Conservation (phyloP, 2,329 filamentous ascomycete genomes). For the Neopestalotiopsis sp. region DNA sequence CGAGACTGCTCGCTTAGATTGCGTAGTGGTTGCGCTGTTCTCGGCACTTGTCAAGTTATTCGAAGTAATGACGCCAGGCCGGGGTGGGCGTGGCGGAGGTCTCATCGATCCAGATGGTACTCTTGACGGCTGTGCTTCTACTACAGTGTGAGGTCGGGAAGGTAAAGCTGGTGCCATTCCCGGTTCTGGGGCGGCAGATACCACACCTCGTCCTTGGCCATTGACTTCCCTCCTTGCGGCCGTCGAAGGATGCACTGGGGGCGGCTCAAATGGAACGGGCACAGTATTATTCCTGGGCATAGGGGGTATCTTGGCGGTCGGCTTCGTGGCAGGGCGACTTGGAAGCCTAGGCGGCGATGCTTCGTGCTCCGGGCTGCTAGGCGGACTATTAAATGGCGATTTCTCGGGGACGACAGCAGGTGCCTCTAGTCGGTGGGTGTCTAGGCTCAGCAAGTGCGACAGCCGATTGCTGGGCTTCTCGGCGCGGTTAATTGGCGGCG, state of each 20-base stretch:
- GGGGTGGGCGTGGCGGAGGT: conserved; percentile 51
- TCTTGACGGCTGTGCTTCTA: conserved; percentile 36
- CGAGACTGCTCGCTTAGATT: background rate
- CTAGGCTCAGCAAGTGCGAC: conserved; percentile 40
- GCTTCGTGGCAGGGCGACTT: conserved; percentile 50
- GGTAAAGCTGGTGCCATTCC: conserved; percentile 57
- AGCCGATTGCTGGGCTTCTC: conserved; percentile 74
- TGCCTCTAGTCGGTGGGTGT: conserved; percentile 34
- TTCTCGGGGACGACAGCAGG: conserved; percentile 48
- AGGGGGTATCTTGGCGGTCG: conserved; percentile 30
- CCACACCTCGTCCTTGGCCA: conserved; percentile 41
- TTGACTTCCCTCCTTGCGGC: conserved; percentile 51
- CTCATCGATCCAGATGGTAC: conserved; percentile 34
- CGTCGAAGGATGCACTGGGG: conserved; percentile 56
- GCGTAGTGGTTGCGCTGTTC: conserved; percentile 40
- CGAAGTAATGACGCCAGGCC: conserved; percentile 35
- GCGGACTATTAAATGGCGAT: conserved; percentile 88
- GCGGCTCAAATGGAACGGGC: conserved; percentile 52
- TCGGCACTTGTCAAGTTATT: conserved; percentile 23
- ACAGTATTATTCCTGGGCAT: conserved; percentile 37
- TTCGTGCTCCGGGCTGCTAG: conserved; percentile 68
- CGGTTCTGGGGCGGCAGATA: conserved; percentile 47
- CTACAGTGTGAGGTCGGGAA: conserved; percentile 47
- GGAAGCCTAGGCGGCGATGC: conserved; percentile 56
- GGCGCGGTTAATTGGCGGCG: conserved; percentile 79